A percentile compares a stretch with the other conserved stretches of the same genome.
These are phyloP conservation scores for Ascoidea asiatica DNA, from an alignment of 805 yeast species.

Conservation along the genomic window DNA sequence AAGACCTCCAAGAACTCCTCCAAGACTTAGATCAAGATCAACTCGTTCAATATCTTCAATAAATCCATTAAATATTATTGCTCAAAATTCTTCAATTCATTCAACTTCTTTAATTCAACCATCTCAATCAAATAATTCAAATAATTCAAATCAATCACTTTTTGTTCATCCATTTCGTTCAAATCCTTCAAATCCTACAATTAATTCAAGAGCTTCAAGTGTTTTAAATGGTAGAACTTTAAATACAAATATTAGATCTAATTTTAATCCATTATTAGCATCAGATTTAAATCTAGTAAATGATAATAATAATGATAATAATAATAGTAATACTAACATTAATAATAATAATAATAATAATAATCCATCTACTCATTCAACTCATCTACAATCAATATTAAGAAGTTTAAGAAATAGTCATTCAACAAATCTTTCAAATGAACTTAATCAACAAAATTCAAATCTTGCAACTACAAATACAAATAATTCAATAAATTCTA, in stretches of 20 bases:
- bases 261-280: too few species aligned
- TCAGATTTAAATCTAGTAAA: too few species aligned
- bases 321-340: background rate
- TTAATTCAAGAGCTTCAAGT: background rate
- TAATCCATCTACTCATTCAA: too few species aligned
- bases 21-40: background rate
- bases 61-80: background rate
- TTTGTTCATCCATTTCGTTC: background rate
- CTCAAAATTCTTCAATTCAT: background rate
- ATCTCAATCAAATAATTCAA: background rate
- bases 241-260: background rate
- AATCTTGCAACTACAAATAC: background rate
- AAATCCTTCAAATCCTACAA: background rate
- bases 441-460: background rate
- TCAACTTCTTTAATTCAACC: background rate
- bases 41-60: background rate
- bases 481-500: background rate
- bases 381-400: too few species aligned
- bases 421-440: too few species aligned
- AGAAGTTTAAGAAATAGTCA: too few species aligned
- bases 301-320: background rate
- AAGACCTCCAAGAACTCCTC: background rate
- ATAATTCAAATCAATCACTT: background rate
- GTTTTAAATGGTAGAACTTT: background rate
- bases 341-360: too few species aligned